phyloP scores from a whole-genome alignment of 2,329 filamentous ascomycete genomes.

The Escovopsis sp. region DNA sequence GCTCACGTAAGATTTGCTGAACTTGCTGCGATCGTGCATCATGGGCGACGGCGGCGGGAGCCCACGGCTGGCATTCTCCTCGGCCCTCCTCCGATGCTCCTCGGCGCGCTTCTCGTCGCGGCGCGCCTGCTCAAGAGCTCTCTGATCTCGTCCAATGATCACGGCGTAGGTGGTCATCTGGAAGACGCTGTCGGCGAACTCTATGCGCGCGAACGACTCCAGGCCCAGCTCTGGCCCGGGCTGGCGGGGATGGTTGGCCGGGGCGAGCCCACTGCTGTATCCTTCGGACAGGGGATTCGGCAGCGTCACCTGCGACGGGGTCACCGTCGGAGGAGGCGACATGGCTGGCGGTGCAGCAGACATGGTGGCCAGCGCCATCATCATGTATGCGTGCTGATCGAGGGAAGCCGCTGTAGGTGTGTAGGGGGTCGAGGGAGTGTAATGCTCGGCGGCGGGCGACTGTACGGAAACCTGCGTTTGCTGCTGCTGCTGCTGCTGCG shows the following conservation, averaged over 20 bases:
- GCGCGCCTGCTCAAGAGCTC: conserved; percentile 40
- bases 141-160: conserved; percentile 56
- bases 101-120: conserved; percentile 34
- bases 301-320: conserved; percentile 30
- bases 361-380: conserved; percentile 30
- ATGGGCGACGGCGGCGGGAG: conserved; percentile 37
- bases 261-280: conserved; percentile 12
- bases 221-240: conserved; percentile 26
- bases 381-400: conserved; percentile 27
- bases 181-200: conserved; percentile 62
- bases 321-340: conserved; percentile 29
- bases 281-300: conserved; percentile 21
- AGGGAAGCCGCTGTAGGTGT: conserved; percentile 18
- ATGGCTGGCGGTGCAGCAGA: conserved; percentile 22
- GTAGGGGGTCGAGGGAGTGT: conserved; percentile 20
- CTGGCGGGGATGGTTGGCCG: conserved; percentile 20
- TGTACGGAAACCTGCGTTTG: conserved; percentile 1
- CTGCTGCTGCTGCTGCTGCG: conserved; percentile 7
- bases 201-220: conserved; percentile 45
- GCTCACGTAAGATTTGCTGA: conserved; percentile 52
- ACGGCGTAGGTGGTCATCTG: conserved; percentile 65
- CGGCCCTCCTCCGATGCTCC: conserved; percentile 27
- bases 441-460: conserved; percentile 12
- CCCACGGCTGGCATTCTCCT: conserved; percentile 32
- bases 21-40: conserved; percentile 36